Base-by-base conservation (phyloP, 768 basidiomycete genomes). In the Pleurotus sapidus region DNA sequence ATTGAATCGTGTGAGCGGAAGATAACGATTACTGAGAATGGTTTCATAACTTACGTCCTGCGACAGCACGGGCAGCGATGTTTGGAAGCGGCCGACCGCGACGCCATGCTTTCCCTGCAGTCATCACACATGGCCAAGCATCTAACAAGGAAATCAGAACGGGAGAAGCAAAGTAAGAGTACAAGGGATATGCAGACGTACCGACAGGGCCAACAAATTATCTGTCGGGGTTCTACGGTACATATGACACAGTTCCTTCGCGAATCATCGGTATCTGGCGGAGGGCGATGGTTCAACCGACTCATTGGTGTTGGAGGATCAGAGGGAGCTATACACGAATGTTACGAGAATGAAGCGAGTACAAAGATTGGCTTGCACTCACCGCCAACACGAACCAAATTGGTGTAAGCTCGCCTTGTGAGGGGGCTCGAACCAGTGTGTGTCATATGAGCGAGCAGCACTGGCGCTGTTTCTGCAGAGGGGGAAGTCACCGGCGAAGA, bases 171-270 rank as follows among this genome's bases (percentile, higher is more conserved):
- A 15, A 25, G 3, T 24, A 45, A 24, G 3, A 46, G 34, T 39
- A 57, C 45, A 15, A 12, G 39, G 54, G 11, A 34, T 34, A 11
- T 34, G 30, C 30, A 25, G 57, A 59, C 77, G 20, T 59, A 89
- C 87, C 89, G 81, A 67, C 89, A 91, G n/a, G 89, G 89, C 89
- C 89, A 92, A 63, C 88, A 91, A 50, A 92, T 88, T 57, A 92
- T 80, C 64, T 88, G 83, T 49, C 89, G 73, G 24, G 78, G 72
- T 57, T 86, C 86, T n/a, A 73, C 73, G 24, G 84, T 88, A 62
- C 89, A 92, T 49, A 92, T 79, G 4, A 92, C 89, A 64, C 90
- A 92, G 57, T 70, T 68, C 57, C 67, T 59, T 27, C 49, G 65
- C 46, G 61, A 27, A n/a, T 71, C 64, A 55, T 64, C 59, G 30